phyloP scores from a whole-genome alignment of 2,329 filamentous ascomycete species.

The Aspergillus piperis region DNA sequence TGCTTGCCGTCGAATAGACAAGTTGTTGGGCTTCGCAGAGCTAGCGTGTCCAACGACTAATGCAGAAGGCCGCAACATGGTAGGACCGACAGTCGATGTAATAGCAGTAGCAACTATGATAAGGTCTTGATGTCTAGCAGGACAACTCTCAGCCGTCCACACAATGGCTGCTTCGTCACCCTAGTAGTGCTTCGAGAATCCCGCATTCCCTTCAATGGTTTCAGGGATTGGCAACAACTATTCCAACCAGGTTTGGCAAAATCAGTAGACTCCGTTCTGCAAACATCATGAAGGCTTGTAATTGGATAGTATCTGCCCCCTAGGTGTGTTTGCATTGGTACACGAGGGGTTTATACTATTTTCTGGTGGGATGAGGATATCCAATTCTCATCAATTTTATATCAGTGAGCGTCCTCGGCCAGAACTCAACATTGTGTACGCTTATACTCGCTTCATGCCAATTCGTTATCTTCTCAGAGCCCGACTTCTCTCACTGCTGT shows the following conservation, averaged over 20 bases:
- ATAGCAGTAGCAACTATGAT: conserved; percentile 39
- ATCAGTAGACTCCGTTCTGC: conserved; percentile 14
- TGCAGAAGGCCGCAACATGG: conserved; percentile 27
- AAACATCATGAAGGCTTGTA: conserved; percentile 22
- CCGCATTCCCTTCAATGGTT: neutral
- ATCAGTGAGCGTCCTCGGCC: too few species aligned
- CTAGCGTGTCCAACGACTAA: neutral
- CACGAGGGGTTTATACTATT: conserved; percentile 49
- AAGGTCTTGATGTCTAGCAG: conserved; percentile 58
- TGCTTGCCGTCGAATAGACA: conserved; percentile 30
- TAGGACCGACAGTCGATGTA: conserved; percentile 49
- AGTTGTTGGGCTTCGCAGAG: conserved; percentile 39
- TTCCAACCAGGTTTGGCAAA: conserved; percentile 50
- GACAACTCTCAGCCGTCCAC: conserved; percentile 52
- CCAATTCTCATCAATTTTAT: fast-evolving
- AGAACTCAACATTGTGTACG: conserved; percentile 18
- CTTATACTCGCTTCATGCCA: conserved; percentile 41
- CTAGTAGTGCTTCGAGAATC: conserved; percentile 50
- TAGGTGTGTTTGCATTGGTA: conserved; percentile 43
- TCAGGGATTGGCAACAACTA: conserved; percentile 42
- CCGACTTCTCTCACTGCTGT: conserved; percentile 31
- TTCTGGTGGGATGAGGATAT: conserved; percentile 37
- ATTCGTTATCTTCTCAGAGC: conserved; percentile 51
- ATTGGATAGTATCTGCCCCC: conserved; percentile 33
- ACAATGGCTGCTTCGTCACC: conserved; percentile 65